Evolutionary conservation across 2,329 filamentous ascomycete species (phyloP).

Genomic region (Rachicladosporium sp.): DNA sequence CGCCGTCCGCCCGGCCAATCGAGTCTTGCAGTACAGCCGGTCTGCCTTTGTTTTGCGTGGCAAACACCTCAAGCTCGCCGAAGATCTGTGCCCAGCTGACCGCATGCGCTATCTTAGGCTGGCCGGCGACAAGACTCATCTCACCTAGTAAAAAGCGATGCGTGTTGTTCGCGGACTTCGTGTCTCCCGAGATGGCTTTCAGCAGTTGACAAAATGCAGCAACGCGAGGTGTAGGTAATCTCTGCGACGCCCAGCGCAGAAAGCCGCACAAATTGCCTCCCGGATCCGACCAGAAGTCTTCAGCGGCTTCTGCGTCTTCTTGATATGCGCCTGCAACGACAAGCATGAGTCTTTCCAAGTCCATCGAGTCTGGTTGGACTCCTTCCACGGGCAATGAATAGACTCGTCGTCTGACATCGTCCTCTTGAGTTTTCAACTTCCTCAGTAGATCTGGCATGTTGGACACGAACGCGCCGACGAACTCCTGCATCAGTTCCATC

Average conservation of each 20-base stretch:
- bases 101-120: constrained; percentile 69
- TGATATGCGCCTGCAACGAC: constrained; percentile 90
- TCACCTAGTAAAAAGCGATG: constrained; percentile 88
- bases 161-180: constrained; percentile 69
- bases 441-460: constrained; percentile 90
- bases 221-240: constrained; percentile 89
- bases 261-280: constrained; percentile 93
- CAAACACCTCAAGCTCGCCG: constrained; percentile 76
- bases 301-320: constrained; percentile 67
- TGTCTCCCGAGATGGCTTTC: constrained; percentile 71
- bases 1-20: constrained; percentile 36
- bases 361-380: constrained; percentile 31
- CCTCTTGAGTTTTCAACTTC: constrained; percentile 75
- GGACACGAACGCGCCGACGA: constrained; percentile 84
- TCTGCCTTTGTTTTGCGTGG: constrained; percentile 63
- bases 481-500: constrained; percentile 72
- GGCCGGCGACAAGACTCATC: constrained; percentile 43
- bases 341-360: constrained; percentile 79
- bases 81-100: constrained; percentile 91
- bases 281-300: constrained; percentile 81
- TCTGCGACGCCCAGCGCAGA: constrained; percentile 88
- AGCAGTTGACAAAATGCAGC: constrained; percentile 96
- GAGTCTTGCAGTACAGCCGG: constrained; percentile 29
- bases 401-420: constrained; percentile 56
- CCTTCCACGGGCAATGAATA: constrained; percentile 25